Percentiles rank a stretch among this genome's conserved stretches.
Evolutionary conservation across 805 yeast genomes (phyloP).

Genomic region (Brettanomyces sp.): DNA sequence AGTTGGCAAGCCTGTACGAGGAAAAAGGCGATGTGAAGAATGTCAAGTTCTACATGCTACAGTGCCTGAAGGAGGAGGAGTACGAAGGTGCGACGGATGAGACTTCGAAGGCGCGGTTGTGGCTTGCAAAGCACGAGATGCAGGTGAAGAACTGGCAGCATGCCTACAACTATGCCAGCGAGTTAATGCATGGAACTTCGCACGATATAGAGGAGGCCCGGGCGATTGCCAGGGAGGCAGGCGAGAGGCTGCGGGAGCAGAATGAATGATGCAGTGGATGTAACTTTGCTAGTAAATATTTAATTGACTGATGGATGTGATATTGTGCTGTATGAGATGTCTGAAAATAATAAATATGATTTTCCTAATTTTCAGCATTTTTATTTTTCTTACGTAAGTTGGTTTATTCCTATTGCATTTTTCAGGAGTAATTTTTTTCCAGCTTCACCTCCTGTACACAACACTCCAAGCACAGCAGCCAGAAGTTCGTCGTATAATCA

Average conservation of each 20-base stretch:
- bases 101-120: constrained; percentile 69
- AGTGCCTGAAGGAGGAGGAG: constrained; percentile 55
- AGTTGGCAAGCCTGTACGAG: constrained; percentile 62
- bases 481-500: no score
- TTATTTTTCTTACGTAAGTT: no score
- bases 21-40: constrained; percentile 40
- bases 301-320: no score
- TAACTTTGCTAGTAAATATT: not conserved
- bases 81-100: constrained; percentile 65
- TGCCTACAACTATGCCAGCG: constrained; percentile 68
- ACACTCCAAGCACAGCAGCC: no score
- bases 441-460: no score
- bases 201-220: constrained; percentile 87
- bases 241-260: constrained; percentile 35
- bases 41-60: constrained; percentile 54
- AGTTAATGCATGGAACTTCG: constrained; percentile 63
- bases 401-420: no score
- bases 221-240: constrained; percentile 68
- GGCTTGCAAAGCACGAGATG: constrained; percentile 73
- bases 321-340: no score
- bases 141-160: constrained; percentile 46
- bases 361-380: no score
- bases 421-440: no score
- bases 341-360: no score
- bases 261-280: not conserved